A percentile compares a stretch with the other conserved stretches of the same genome.
Evolutionary conservation across 73 alveolate species (phyloP).

Genomic region (Effrenium voratum): DNA sequence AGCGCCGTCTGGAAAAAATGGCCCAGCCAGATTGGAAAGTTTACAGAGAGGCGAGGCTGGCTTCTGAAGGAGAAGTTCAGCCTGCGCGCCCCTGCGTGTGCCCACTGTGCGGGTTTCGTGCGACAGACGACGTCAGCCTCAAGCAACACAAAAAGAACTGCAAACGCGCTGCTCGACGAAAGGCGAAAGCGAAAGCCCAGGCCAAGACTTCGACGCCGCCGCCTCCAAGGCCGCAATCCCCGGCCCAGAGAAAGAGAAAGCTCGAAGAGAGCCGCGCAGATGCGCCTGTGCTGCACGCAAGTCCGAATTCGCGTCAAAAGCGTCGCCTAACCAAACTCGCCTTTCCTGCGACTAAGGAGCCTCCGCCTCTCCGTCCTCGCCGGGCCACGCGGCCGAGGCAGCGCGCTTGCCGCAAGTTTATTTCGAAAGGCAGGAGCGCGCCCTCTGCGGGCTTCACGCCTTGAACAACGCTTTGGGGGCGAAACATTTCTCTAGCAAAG

Average conservation of each 20-base stretch:
- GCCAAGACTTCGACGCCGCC: not conserved
- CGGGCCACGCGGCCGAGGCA: not conserved
- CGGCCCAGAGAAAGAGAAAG: not conserved
- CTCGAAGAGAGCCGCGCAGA: not conserved
- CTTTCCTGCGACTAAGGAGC: too few relatives aligned
- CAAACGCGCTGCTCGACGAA: not conserved
- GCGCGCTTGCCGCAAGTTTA: not conserved
- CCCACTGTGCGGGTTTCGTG: conserved; percentile 18
- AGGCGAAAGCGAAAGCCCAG: not conserved
- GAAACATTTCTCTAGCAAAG: not conserved
- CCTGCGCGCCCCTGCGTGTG: not conserved
- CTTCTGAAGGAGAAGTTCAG: not conserved
- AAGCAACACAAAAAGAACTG: not conserved
- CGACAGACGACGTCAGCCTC: not conserved
- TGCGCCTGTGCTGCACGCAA: not conserved
- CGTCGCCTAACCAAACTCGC: not conserved
- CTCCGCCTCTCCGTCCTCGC: not conserved
- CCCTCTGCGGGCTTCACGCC: conserved; percentile 45
- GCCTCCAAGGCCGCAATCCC: not conserved
- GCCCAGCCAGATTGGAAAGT: not conserved
- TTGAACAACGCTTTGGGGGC: conserved; percentile 18
- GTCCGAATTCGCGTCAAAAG: not conserved
- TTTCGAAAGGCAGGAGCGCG: not conserved
- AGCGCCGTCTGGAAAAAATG: not conserved
- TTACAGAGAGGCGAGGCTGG: not conserved